Evolutionary conservation across 2,329 filamentous ascomycete genomes (phyloP).

Genomic region (Xylariaceae sp.): DNA sequence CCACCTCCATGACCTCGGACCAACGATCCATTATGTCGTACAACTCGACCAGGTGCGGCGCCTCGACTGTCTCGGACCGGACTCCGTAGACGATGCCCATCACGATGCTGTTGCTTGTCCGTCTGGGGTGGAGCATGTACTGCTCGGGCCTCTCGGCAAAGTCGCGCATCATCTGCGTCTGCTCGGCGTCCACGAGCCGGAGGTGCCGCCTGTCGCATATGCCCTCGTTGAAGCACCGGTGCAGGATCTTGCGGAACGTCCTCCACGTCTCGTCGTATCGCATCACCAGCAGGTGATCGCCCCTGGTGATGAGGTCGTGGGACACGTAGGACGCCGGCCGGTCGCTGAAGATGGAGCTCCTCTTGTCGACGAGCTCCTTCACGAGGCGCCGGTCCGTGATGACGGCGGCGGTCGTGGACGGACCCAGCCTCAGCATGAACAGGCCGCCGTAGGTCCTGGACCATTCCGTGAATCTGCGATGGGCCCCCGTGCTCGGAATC

Average conservation of each 20-base stretch:
- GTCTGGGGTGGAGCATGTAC: conserved; percentile 5
- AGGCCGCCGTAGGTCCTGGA: conserved; percentile 1
- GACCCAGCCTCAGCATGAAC: conserved; percentile 3
- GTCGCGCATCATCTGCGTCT: conserved; percentile 7
- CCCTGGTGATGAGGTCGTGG: not conserved
- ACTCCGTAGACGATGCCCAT: conserved; percentile 10
- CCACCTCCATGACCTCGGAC: conserved; percentile 1
- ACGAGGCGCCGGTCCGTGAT: not conserved
- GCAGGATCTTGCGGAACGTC: conserved; percentile 1
- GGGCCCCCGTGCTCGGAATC: not conserved
- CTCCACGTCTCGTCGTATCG: conserved; percentile 3
- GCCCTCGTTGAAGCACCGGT: conserved; percentile 4
- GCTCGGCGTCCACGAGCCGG: conserved; percentile 5
- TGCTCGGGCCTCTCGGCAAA: not conserved
- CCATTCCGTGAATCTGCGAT: conserved; percentile 2
- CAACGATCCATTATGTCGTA: not conserved
- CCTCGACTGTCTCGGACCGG: conserved; percentile 1
- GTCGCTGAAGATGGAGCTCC: conserved; percentile 1
- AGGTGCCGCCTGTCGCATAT: conserved; percentile 6
- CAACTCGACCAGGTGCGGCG: conserved; percentile 4
- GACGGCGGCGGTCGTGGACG: not conserved
- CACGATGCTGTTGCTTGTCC: conserved; percentile 8
- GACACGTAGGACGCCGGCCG: not conserved
- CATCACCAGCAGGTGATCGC: conserved; percentile 9
- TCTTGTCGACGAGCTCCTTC: conserved; percentile 1